Evolutionary conservation across 2,329 filamentous ascomycete genomes (phyloP).

Genomic region (Alternaria panax): DNA sequence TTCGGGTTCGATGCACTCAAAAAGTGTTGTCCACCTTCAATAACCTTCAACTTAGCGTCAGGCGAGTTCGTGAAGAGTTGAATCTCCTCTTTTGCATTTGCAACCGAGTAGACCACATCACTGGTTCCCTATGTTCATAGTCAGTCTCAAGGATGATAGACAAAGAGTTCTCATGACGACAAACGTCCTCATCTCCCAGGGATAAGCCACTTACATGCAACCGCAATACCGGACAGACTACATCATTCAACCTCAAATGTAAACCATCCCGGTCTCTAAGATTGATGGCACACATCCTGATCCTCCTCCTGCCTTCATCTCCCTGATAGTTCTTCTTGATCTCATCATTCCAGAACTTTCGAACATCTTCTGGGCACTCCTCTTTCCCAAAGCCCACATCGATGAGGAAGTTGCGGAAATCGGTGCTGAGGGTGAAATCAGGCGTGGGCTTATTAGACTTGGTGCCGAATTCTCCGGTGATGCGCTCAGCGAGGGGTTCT

Average conservation of each 20-base stretch:
- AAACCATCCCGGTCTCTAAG: conserved; percentile 59
- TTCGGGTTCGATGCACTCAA: conserved; percentile 57
- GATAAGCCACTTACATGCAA: conserved; percentile 49
- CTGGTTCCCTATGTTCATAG: conserved; percentile 47
- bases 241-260: conserved; percentile 55
- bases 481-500: conserved; percentile 43
- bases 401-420: conserved; percentile 57
- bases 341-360: conserved; percentile 55
- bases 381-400: conserved; percentile 57
- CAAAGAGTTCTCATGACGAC: too few relatives aligned
- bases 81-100: conserved; percentile 58
- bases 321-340: conserved; percentile 58
- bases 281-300: conserved; percentile 60
- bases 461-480: conserved; percentile 49
- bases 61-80: conserved; percentile 55
- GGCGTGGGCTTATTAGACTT: conserved; percentile 48
- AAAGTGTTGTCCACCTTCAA: conserved; percentile 60
- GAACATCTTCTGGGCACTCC: conserved; percentile 45
- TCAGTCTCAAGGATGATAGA: neutral
- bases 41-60: conserved; percentile 53
- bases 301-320: conserved; percentile 57
- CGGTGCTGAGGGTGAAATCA: conserved; percentile 53
- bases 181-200: too few relatives aligned
- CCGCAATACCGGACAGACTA: conserved; percentile 61
- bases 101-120: conserved; percentile 53